Evolutionary conservation across 2,329 filamentous ascomycete species (phyloP), one percentile per base, ranked within the genome.

Genomic region (Dendryphion nanum): DNA sequence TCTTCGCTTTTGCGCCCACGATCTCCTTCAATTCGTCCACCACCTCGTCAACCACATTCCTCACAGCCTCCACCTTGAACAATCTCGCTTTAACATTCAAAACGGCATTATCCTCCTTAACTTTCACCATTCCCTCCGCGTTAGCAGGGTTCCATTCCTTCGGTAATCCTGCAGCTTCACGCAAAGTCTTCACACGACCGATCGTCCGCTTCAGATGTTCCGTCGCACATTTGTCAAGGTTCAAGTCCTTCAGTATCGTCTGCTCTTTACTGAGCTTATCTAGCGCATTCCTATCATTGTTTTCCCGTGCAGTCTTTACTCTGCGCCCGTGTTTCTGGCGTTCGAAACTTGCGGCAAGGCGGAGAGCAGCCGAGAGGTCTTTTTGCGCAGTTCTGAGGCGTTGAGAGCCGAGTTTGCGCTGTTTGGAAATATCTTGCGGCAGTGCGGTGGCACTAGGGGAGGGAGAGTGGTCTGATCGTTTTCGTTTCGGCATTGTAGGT

Each of bases 251-350:
- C 35, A 82, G 58, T 16, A 74, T 74, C 30, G 69, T 63, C 30
- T 81, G 74, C 55, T 83, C 86, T 21, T 76, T 75, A 45, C 86
- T 78, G 20, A 90, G 67, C 15, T 85, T 72, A 41, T 71, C 67
- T 16, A 78, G 68, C 54, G 81, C 65, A 17, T 61, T 60, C 15
- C 61, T 61, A 20, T 77, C 70, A 8, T 67, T 67, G 24, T 73
- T 69, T 6, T 60, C 47, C 28, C 63, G 67, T 1, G 77, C 77
- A 2, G 68, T 70, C 56, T 83, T 83, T 49, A 75, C 72, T 40
- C 83, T 76, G 42, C 86, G 70, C 16, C 78, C 75, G 40, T 82
- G 75, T 48, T 89, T 86, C 67, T 91, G 87, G 31, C 86, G 77
- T 70, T 91, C 86, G 57, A 88, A 85, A 32, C 83, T 82, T 59